Conservation (phyloP, 495 filamentous ascomycete genomes). For the Chaetomium fimeti region DNA sequence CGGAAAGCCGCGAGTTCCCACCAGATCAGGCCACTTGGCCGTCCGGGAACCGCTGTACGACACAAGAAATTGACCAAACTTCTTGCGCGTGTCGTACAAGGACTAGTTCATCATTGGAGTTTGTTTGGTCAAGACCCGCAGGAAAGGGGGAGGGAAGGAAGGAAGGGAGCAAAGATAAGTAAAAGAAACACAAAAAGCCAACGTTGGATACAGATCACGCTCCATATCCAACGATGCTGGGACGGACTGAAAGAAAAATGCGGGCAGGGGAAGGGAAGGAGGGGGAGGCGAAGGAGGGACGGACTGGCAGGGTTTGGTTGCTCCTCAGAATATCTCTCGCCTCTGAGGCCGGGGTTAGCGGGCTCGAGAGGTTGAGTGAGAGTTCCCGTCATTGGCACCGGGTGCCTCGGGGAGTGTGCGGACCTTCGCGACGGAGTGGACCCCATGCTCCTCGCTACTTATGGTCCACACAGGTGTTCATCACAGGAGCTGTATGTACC, state of each 20-base stretch:
- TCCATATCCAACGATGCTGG: background rate
- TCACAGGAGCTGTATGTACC: background rate
- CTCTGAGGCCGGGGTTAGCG: background rate
- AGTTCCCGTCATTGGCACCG: background rate
- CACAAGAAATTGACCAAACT: background rate
- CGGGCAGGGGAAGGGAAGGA: background rate
- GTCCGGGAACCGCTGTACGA: background rate
- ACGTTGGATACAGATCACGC: background rate
- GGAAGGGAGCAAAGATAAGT: background rate
- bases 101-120: constrained; percentile 3
- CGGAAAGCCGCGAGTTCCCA: background rate
- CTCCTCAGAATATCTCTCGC: background rate
- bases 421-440: background rate
- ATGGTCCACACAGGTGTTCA: background rate
- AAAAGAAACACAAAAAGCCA: background rate
- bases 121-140: background rate
- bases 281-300: background rate
- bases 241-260: background rate
- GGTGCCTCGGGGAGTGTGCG: background rate
- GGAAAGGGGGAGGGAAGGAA: background rate
- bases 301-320: background rate
- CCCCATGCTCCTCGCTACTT: constrained; percentile 3
- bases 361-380: background rate
- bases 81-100: background rate
- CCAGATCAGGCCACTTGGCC: background rate